Conservation (phyloP, 305 asterid species). For the Vinca major region DNA sequence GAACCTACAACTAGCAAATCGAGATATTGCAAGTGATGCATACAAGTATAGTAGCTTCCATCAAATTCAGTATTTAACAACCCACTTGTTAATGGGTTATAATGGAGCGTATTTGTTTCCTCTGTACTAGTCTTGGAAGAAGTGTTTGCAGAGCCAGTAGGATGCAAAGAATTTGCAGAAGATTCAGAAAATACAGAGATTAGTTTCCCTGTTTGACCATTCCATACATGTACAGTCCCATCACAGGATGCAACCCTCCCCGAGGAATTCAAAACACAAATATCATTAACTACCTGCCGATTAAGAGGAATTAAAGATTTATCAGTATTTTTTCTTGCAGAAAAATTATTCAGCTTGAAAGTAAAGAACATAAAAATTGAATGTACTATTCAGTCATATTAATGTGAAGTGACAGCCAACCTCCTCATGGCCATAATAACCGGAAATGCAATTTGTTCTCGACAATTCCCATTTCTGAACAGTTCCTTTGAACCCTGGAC, state of each 20-base stretch:
- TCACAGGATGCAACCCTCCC: slow-evolving; percentile 98
- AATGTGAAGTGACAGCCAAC: slow-evolving; percentile 34
- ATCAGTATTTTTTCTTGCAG: slow-evolving; percentile 6
- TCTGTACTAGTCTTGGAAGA: slow-evolving; percentile 47
- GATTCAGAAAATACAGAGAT: slow-evolving; percentile 67
- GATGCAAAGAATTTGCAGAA: slow-evolving; percentile 24
- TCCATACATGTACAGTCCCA: slow-evolving; percentile 93
- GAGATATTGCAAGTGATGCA: slow-evolving; percentile 63
- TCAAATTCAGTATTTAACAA: slow-evolving; percentile 69
- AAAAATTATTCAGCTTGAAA: not conserved
- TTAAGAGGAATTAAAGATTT: slow-evolving; percentile 7
- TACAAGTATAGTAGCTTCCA: slow-evolving; percentile 76
- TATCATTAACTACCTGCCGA: slow-evolving; percentile 81
- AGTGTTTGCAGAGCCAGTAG: slow-evolving; percentile 37
- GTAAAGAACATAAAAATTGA: not conserved
- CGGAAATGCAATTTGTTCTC: slow-evolving; percentile 56
- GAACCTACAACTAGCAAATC: slow-evolving; percentile 77
- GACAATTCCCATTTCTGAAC: slow-evolving; percentile 92
- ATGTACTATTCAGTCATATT: not conserved
- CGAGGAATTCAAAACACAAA: slow-evolving; percentile 60
- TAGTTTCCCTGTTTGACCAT: slow-evolving; percentile 76
- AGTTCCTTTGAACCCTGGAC: slow-evolving; percentile 89
- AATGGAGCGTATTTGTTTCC: slow-evolving; percentile 66
- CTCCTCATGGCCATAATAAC: slow-evolving; percentile 97
- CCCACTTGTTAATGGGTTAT: slow-evolving; percentile 67